A percentile compares a stretch with the other conserved stretches of the same genome.
Conservation (phyloP, 768 basidiomycete genomes). For the Hydnum rufescens region DNA sequence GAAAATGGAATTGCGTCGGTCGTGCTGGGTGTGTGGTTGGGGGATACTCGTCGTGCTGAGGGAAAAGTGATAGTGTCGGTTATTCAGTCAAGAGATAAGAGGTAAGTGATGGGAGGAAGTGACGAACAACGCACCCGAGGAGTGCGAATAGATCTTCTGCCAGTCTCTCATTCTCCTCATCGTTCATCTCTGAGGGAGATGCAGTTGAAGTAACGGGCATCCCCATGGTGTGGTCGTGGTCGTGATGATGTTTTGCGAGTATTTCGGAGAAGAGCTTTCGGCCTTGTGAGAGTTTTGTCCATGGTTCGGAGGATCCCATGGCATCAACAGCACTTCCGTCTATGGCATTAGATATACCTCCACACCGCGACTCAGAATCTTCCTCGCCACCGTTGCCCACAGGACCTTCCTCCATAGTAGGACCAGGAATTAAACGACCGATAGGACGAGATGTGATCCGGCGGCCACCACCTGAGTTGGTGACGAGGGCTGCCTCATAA, state of each 20-base stretch:
- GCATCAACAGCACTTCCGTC: constrained; percentile 31
- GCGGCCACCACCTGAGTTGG: constrained; percentile 55
- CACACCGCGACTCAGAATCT: constrained; percentile 27
- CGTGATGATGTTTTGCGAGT: constrained; percentile 19
- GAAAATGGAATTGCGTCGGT: not conserved
- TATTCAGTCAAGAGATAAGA: not conserved
- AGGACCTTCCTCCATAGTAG: too few relatives aligned
- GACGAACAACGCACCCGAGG: constrained; percentile 12
- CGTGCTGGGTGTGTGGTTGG: not conserved
- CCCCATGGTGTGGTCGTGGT: too few relatives aligned
- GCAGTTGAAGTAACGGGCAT: constrained; percentile 11
- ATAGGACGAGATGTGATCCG: constrained; percentile 20
- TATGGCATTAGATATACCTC: constrained; percentile 57
- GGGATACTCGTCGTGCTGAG: not conserved
- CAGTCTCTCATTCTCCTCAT: constrained; percentile 29
- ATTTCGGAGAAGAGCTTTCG: constrained; percentile 15
- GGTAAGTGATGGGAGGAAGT: not conserved
- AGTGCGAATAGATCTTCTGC: constrained; percentile 42
- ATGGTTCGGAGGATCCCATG: constrained; percentile 21
- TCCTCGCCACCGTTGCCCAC: constrained; percentile 41
- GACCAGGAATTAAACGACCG: too few relatives aligned
- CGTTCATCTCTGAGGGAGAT: constrained; percentile 13
- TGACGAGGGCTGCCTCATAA: constrained; percentile 38
- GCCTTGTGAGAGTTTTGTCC: constrained; percentile 60
- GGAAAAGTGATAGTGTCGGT: not conserved